A percentile compares a stretch with the other conserved stretches of the same genome.
Evolutionary conservation across 2,329 filamentous ascomycete species (phyloP).

Genomic region (Monosporascus cannonballus): DNA sequence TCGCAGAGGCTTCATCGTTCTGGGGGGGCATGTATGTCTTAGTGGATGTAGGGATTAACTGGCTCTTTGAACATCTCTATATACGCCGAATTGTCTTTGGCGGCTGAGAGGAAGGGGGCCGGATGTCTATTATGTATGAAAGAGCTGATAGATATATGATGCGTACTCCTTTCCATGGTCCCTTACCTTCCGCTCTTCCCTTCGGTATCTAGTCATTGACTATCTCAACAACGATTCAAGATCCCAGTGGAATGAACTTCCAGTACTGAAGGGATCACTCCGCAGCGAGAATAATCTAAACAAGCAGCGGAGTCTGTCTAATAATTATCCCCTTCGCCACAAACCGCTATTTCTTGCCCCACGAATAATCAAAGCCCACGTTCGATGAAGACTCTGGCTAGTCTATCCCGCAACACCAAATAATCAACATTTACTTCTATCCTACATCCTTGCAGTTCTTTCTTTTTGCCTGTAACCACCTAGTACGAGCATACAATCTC

Average conservation of each 20-base stretch:
- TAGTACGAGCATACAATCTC: neutral
- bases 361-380: neutral
- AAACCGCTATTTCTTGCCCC: neutral
- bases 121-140: neutral
- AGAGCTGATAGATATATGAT: neutral
- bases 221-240: neutral
- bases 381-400: neutral
- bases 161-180: neutral
- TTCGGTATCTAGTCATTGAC: neutral
- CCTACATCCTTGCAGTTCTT: neutral
- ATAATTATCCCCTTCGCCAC: neutral
- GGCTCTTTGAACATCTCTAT: neutral
- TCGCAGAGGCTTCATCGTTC: slow-evolving; percentile 15
- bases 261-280: neutral
- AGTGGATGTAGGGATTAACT: slow-evolving; percentile 11
- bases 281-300: neutral
- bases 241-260: neutral
- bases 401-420: neutral
- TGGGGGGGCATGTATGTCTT: slow-evolving; percentile 13
- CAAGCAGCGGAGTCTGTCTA: neutral
- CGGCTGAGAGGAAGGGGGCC: neutral
- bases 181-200: neutral
- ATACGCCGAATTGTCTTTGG: neutral
- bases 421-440: neutral
- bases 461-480: neutral